Evolutionary conservation across 176 grass and related monocot genomes (phyloP).

Genomic region (Secale cereale): DNA sequence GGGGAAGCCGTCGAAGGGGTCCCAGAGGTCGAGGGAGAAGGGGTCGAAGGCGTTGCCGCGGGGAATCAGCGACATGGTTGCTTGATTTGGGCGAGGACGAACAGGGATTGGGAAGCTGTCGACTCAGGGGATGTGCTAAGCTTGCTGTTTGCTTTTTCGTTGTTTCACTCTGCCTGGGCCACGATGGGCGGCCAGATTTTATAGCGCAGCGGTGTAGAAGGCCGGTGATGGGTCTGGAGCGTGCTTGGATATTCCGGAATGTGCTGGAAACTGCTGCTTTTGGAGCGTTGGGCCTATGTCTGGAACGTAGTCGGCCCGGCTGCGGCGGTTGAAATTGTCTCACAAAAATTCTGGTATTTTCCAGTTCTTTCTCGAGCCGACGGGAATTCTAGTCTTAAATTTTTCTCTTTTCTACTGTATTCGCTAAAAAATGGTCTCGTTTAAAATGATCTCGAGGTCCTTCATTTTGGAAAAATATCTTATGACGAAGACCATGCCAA

Average conservation of each 20-base stretch:
- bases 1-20: constrained; percentile 4
- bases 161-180: neutral
- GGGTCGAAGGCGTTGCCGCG: constrained; percentile 1
- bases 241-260: neutral
- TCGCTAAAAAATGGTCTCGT: too few species aligned
- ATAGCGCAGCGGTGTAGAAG: neutral
- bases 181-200: neutral
- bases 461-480: too few species aligned
- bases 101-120: neutral
- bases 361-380: neutral
- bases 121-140: neutral
- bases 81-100: neutral
- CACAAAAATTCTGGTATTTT: too few species aligned
- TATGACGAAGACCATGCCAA: too few species aligned
- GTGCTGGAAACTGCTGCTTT: neutral
- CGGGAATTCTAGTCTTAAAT: too few species aligned
- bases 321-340: too few species aligned
- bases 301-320: neutral
- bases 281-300: neutral
- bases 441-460: too few species aligned
- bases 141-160: neutral
- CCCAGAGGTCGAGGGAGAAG: neutral
- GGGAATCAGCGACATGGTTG: constrained; percentile 8
- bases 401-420: too few species aligned
- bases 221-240: neutral